A percentile compares a stretch with the other conserved stretches of the same genome.
These are phyloP conservation scores for Plantago elongata DNA, from an alignment of 257 asterid species.

Conservation along the genomic window DNA sequence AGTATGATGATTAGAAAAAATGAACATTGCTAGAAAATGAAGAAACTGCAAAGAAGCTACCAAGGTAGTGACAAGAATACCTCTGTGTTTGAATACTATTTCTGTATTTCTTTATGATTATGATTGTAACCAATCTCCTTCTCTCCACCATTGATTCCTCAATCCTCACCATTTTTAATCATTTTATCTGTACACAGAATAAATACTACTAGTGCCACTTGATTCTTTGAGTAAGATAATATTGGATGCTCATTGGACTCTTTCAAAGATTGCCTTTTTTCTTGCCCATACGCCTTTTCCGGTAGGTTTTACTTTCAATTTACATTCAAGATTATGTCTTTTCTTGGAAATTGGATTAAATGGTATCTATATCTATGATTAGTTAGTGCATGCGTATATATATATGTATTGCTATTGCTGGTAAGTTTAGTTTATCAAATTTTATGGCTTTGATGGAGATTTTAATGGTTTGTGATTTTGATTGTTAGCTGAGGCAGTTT, in stretches of 20 bases:
- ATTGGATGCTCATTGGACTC: slow-evolving; percentile 19
- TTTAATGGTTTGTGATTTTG: slow-evolving; percentile 1
- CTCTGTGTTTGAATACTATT: not conserved
- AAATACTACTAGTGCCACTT: not conserved
- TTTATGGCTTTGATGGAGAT: not conserved
- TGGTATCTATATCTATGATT: slow-evolving; percentile 4
- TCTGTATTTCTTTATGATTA: slow-evolving; percentile 13
- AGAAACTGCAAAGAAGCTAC: not conserved
- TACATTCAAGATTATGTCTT: slow-evolving; percentile 6
- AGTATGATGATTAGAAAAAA: too few relatives aligned
- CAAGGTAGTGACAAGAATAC: slow-evolving; percentile 31
- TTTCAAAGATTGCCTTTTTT: slow-evolving; percentile 26
- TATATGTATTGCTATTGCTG: not conserved
- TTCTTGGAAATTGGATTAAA: not conserved
- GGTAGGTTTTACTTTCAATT: slow-evolving; percentile 14
- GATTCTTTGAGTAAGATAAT: not conserved
- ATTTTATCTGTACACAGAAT: too few relatives aligned
- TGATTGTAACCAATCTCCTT: slow-evolving; percentile 14
- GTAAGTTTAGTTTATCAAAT: too few relatives aligned
- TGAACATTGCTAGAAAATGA: too few relatives aligned
- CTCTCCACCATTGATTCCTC: slow-evolving; percentile 23
- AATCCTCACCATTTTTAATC: slow-evolving; percentile 15
- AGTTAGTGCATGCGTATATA: not conserved
- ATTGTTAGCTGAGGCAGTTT: not conserved
- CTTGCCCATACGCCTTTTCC: not conserved